These are phyloP conservation scores for Mucor saturninus DNA, from an alignment of 371 early-diverging fungal species.

Conservation along the genomic window DNA sequence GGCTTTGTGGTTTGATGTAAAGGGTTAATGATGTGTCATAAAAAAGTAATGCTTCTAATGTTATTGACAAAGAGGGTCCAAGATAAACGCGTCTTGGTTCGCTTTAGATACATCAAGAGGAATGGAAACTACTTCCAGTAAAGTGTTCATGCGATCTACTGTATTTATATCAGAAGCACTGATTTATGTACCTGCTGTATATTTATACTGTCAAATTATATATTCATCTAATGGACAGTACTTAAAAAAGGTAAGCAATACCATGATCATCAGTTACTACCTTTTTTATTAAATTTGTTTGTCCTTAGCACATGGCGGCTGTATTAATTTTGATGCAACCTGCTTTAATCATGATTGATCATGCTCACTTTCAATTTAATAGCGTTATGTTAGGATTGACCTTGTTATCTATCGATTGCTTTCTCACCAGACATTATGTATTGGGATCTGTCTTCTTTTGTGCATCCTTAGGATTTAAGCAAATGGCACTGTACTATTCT, in stretches of 20 bases:
- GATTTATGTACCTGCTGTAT: constrained; percentile 79
- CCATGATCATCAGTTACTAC: background rate
- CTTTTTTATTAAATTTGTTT: background rate
- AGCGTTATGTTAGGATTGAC: constrained; percentile 92
- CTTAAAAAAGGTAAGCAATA: constrained; percentile 29
- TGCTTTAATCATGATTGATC: constrained; percentile 87
- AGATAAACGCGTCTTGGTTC: constrained; percentile 84
- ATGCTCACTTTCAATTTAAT: constrained; percentile 97
- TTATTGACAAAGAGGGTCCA: constrained; percentile 59
- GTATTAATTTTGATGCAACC: constrained; percentile 82
- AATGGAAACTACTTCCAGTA: constrained; percentile 70
- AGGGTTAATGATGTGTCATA: constrained; percentile 16
- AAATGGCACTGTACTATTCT: constrained; percentile 95
- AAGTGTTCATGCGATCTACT: constrained; percentile 89
- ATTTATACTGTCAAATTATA: constrained; percentile 59
- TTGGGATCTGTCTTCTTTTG: constrained; percentile 82
- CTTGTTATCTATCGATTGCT: constrained; percentile 74
- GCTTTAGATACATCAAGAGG: constrained; percentile 87
- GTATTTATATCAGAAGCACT: constrained; percentile 77
- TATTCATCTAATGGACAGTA: constrained; percentile 35
- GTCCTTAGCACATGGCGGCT: constrained; percentile 46
- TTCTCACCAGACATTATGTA: constrained; percentile 62
- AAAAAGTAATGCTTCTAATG: background rate
- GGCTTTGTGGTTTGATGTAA: constrained; percentile 83
- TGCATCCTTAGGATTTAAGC: constrained; percentile 87